These are phyloP conservation scores for Adansonia digitata DNA, from an alignment of 345 rosid genomes.

Conservation along the genomic window DNA sequence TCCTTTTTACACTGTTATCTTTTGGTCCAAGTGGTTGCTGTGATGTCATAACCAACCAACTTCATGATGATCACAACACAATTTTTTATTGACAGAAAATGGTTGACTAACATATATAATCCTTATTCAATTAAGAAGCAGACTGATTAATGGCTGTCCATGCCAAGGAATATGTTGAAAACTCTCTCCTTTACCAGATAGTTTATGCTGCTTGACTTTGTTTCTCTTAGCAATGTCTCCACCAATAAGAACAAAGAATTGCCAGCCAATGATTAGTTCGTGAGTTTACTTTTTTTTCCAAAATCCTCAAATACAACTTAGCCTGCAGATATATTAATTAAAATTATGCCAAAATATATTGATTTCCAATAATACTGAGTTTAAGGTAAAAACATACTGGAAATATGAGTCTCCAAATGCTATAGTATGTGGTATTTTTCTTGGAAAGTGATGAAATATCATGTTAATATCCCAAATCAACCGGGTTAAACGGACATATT, in stretches of 20 bases:
- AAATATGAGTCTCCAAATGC: not conserved
- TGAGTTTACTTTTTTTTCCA: not conserved
- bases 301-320: not conserved
- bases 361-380: not conserved
- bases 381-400: not conserved
- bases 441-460: not conserved
- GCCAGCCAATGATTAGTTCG: not conserved
- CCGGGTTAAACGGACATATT: not conserved
- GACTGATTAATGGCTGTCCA: not conserved
- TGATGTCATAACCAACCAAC: not conserved
- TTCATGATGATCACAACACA: not conserved
- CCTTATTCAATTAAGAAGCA: not conserved
- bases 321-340: not conserved
- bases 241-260: not conserved
- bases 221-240: not conserved
- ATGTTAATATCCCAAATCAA: not conserved
- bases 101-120: slow-evolving; percentile 1
- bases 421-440: not conserved
- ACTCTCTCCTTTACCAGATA: not conserved
- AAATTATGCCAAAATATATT: not conserved
- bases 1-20: not conserved
- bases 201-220: not conserved
- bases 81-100: not conserved
- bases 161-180: not conserved
- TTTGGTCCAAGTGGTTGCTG: not conserved